Evolutionary conservation across 345 rosid genomes (phyloP).

Genomic region (Ceriops decandra): DNA sequence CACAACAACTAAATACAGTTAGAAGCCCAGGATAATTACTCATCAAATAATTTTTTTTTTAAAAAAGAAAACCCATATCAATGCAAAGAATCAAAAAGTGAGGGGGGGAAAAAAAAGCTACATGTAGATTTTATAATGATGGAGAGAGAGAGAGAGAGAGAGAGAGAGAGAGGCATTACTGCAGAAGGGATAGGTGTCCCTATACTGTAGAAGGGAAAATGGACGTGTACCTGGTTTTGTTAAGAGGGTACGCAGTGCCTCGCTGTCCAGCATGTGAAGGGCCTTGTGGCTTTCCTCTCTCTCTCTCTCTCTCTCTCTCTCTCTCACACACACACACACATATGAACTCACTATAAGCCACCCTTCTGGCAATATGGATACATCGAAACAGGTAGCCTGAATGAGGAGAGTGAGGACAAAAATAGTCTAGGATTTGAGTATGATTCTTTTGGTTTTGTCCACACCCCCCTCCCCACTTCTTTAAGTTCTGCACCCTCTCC

Average conservation of each 20-base stretch:
- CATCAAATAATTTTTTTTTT: background rate
- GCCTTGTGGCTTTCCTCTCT: conserved; percentile 25
- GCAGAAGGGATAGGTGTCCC: conserved; percentile 32
- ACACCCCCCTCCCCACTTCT: background rate
- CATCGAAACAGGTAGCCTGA: conserved; percentile 23
- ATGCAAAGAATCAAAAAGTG: background rate
- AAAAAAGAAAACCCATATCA: background rate
- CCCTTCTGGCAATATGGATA: conserved; percentile 44
- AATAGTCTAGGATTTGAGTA: conserved; percentile 22
- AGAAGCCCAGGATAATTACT: background rate
- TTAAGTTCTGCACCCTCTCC: background rate
- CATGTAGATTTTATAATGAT: background rate
- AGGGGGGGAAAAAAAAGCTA: background rate
- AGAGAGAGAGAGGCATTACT: conserved; percentile 5
- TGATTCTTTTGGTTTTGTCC: conserved; percentile 25
- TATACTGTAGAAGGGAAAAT: conserved; percentile 34
- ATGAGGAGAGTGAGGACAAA: conserved; percentile 32
- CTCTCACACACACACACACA: conserved; percentile 9
- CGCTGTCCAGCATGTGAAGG: conserved; percentile 65
- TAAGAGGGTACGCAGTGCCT: conserved; percentile 50
- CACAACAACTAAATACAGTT: background rate
- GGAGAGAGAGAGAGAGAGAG: conserved; percentile 8
- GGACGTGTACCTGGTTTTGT: conserved; percentile 45
- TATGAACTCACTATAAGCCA: conserved; percentile 22
- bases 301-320: background rate